phyloP scores from a whole-genome alignment of 2,329 filamentous ascomycete genomes.

The Penicillium psychrosexuale region DNA sequence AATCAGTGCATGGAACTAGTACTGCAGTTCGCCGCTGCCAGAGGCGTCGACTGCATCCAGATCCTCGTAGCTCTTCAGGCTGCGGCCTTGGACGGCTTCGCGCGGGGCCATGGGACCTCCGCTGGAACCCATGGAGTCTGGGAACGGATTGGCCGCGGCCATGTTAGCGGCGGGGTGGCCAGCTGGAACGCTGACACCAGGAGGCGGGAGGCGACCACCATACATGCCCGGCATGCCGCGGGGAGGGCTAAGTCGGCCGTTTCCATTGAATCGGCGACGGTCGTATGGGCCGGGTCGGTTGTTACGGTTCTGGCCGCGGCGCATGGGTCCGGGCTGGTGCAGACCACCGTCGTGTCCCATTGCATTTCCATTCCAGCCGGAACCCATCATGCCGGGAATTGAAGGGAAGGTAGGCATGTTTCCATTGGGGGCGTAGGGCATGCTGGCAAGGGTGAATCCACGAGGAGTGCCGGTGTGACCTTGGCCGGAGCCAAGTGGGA shows the following conservation, averaged over 20 bases:
- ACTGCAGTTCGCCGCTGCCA: constrained; percentile 83
- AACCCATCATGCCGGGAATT: constrained; percentile 35
- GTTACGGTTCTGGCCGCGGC: constrained; percentile 62
- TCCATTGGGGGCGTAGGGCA: constrained; percentile 49
- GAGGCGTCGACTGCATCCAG: constrained; percentile 77
- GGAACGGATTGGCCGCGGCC: constrained; percentile 45
- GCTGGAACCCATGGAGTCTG: constrained; percentile 49
- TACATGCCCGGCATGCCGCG: constrained; percentile 39
- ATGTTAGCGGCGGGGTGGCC: constrained; percentile 41
- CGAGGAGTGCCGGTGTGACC: constrained; percentile 79
- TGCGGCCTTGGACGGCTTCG: constrained; percentile 88
- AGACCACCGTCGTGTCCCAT: constrained; percentile 39
- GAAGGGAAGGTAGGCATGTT: constrained; percentile 27
- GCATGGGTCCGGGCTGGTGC: constrained; percentile 63
- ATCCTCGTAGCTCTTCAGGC: constrained; percentile 95
- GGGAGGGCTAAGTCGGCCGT: constrained; percentile 49
- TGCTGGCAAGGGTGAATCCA: constrained; percentile 80
- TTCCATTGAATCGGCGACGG: constrained; percentile 52
- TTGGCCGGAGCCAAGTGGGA: constrained; percentile 75
- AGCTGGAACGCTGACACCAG: constrained; percentile 33
- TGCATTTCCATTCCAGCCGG: constrained; percentile 32
- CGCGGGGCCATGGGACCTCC: constrained; percentile 77
- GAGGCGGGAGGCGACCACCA: constrained; percentile 30
- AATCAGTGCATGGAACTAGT: constrained; percentile 50
- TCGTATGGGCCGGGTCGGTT: constrained; percentile 72